phyloP scores from a whole-genome alignment of 176 grass and related monocot genomes.

The Themeda triandra region DNA sequence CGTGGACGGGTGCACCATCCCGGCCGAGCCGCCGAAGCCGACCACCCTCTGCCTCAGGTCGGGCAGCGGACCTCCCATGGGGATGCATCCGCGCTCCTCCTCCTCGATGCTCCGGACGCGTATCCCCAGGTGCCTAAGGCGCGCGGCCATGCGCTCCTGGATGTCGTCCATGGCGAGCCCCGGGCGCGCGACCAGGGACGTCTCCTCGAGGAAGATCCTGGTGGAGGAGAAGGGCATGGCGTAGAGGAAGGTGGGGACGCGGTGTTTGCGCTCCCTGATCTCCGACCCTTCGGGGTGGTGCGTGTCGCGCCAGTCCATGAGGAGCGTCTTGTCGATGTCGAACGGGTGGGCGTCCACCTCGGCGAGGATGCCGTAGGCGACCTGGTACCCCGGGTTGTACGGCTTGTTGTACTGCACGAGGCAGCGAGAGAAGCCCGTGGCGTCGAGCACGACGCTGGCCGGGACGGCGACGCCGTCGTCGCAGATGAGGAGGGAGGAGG shows the following conservation, averaged over 20 bases:
- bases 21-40: slow-evolving; percentile 91
- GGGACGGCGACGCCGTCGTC: slow-evolving; percentile 76
- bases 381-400: slow-evolving; percentile 92
- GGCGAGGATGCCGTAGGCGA: slow-evolving; percentile 90
- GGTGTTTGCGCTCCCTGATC: slow-evolving; percentile 58
- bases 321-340: slow-evolving; percentile 96
- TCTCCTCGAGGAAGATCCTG: slow-evolving; percentile 94
- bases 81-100: slow-evolving; percentile 86
- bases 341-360: slow-evolving; percentile 95
- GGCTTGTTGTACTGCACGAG: slow-evolving; percentile 88
- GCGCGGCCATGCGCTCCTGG: slow-evolving; percentile 89
- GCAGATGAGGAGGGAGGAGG: slow-evolving; percentile 69
- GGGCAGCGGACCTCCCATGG: slow-evolving; percentile 88
- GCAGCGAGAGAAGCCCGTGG: slow-evolving; percentile 85
- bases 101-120: slow-evolving; percentile 82
- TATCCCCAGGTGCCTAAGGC: slow-evolving; percentile 72
- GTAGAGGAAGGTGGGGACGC: slow-evolving; percentile 87
- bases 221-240: slow-evolving; percentile 93
- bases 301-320: slow-evolving; percentile 99
- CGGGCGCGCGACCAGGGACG: slow-evolving; percentile 84
- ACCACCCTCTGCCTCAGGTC: slow-evolving; percentile 86
- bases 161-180: slow-evolving; percentile 90
- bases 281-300: slow-evolving; percentile 54
- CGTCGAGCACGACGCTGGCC: slow-evolving; percentile 80
- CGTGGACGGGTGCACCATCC: slow-evolving; percentile 96